These are phyloP conservation scores for Medicago lupulina DNA, from an alignment of 306 rosid species.

Conservation along the genomic window DNA sequence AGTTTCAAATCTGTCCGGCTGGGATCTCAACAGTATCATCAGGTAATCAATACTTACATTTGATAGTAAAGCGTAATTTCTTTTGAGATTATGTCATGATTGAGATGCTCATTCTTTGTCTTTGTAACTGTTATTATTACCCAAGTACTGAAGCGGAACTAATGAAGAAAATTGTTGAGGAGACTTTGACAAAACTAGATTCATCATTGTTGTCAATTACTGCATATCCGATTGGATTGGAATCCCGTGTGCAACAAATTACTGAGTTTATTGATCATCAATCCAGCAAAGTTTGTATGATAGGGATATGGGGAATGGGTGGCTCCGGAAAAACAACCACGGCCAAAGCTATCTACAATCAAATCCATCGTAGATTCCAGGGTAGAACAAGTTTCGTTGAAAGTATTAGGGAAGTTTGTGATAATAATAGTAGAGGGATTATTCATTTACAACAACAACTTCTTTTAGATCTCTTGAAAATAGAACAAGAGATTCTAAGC, in stretches of 20 bases:
- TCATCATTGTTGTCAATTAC: not conserved
- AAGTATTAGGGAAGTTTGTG: not conserved
- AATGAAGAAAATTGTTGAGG: not conserved
- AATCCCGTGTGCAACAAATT: not conserved
- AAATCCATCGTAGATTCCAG: not conserved
- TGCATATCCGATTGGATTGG: conserved; percentile 19
- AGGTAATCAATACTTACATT: not conserved
- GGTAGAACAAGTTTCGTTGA: not conserved
- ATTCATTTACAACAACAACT: conserved; percentile 33
- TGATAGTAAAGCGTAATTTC: too few species aligned
- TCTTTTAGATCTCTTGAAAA: not conserved
- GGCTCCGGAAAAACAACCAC: not conserved
- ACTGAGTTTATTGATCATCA: not conserved
- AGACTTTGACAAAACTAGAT: not conserved
- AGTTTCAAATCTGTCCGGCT: not conserved
- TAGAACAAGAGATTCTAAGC: not conserved
- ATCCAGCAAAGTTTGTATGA: not conserved
- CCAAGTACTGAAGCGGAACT: not conserved
- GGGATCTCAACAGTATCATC: not conserved
- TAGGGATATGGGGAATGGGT: conserved; percentile 42
- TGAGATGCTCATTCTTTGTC: too few species aligned
- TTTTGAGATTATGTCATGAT: too few species aligned
- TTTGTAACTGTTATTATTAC: not conserved
- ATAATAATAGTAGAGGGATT: not conserved
- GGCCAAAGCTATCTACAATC: conserved; percentile 39